Evolutionary conservation across 1,284 basidiomycete genomes (phyloP).

Genomic region (Puccinia coronata): DNA sequence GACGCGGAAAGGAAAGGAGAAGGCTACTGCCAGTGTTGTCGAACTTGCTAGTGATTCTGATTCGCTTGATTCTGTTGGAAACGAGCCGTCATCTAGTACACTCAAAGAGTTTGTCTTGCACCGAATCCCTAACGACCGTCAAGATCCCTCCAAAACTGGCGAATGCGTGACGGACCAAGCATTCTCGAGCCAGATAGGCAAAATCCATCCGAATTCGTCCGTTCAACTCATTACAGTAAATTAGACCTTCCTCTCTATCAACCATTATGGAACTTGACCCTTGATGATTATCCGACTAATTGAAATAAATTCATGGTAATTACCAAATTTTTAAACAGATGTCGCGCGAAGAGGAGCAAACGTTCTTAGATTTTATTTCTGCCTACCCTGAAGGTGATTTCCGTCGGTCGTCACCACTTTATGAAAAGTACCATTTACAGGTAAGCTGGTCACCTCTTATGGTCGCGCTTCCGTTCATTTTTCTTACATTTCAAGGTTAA

Average conservation of each 20-base stretch:
- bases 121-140: background rate
- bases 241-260: background rate
- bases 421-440: slow-evolving; percentile 21
- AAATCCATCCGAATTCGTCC: slow-evolving; percentile 4
- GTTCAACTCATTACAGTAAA: slow-evolving; percentile 15
- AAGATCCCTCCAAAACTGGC: background rate
- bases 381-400: slow-evolving; percentile 9
- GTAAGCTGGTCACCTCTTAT: background rate
- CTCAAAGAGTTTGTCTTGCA: slow-evolving; percentile 1
- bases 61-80: background rate
- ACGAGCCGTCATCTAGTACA: background rate
- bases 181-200: background rate
- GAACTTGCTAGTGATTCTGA: slow-evolving; percentile 7
- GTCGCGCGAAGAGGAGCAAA: slow-evolving; percentile 19
- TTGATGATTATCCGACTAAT: background rate
- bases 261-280: background rate
- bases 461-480: background rate
- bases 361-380: slow-evolving; percentile 3
- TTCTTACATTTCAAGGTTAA: background rate
- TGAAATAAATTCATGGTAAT: background rate
- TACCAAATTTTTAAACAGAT: background rate
- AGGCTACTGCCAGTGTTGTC: background rate
- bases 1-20: slow-evolving; percentile 1
- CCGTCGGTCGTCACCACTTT: background rate
- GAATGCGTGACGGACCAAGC: background rate